phyloP scores from a whole-genome alignment of 2,329 filamentous ascomycete species.

The Sclerotinia nivalis region DNA sequence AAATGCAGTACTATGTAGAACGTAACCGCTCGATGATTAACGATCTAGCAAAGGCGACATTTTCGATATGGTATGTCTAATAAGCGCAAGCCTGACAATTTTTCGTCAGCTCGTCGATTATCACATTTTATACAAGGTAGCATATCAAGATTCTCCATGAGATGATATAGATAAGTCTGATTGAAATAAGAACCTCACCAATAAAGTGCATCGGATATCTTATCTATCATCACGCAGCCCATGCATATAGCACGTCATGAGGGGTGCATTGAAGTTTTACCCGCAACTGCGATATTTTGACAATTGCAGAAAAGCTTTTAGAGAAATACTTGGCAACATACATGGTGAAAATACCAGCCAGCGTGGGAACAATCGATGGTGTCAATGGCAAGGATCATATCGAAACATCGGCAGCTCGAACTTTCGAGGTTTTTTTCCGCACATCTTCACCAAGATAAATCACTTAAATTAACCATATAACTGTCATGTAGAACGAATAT shows the following conservation, averaged over 20 bases:
- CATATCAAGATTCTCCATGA: neutral
- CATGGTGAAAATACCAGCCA: neutral
- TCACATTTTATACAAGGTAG: neutral
- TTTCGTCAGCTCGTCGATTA: neutral
- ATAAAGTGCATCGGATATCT: conserved; percentile 10
- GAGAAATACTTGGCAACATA: neutral
- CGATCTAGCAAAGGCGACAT: neutral
- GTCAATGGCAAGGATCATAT: conserved; percentile 25
- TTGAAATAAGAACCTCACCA: conserved; percentile 7
- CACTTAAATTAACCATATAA: conserved; percentile 2
- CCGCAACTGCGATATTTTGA: neutral
- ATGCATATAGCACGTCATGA: conserved; percentile 24
- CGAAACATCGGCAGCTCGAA: conserved; percentile 7
- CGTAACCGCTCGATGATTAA: no score
- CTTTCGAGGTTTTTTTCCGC: neutral
- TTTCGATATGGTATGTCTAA: neutral
- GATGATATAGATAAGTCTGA: neutral
- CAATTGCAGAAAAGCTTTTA: no score
- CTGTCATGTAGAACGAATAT: neutral
- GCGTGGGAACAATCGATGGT: conserved; percentile 18
- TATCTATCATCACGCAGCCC: conserved; percentile 22
- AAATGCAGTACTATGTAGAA: neutral
- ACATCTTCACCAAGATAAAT: neutral
- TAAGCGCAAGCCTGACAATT: neutral
- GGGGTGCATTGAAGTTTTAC: conserved; percentile 17